Conservation (phyloP, 2,329 filamentous ascomycete genomes). For the Raffaelea ambrosiae region DNA sequence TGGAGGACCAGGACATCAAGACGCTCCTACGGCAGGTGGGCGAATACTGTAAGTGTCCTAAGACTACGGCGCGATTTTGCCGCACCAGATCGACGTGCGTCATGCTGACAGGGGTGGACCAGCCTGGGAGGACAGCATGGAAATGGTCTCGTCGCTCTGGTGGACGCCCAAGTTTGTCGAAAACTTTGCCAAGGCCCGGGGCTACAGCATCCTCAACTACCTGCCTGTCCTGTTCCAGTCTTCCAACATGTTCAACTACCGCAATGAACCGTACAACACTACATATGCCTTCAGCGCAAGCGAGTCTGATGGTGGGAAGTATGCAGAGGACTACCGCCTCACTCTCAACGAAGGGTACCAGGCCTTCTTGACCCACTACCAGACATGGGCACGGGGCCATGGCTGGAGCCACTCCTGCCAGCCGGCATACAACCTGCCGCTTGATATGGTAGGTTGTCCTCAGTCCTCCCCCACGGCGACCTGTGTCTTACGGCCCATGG, state of each 20-base stretch:
- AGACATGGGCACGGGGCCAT: slow-evolving; percentile 19
- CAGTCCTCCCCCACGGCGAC: no score
- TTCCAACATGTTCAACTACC: no score
- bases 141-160: slow-evolving; percentile 17
- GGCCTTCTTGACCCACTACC: slow-evolving; percentile 22
- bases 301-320: slow-evolving; percentile 9
- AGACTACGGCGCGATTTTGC: not conserved
- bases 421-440: slow-evolving; percentile 18
- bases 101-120: not conserved
- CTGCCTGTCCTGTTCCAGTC: slow-evolving; percentile 17
- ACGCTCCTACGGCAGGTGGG: slow-evolving; percentile 11
- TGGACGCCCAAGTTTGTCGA: slow-evolving; percentile 15
- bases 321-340: slow-evolving; percentile 15
- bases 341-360: slow-evolving; percentile 9
- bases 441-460: slow-evolving; percentile 14
- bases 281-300: slow-evolving; percentile 11
- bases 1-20: slow-evolving; percentile 9
- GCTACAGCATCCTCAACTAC: slow-evolving; percentile 12
- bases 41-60: slow-evolving; percentile 15
- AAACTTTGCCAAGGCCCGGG: slow-evolving; percentile 11
- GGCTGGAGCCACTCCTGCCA: slow-evolving; percentile 16
- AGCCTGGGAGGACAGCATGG: slow-evolving; percentile 20
- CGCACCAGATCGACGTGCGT: no score
- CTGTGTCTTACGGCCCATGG: not conserved
- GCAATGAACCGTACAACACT: slow-evolving; percentile 16